phyloP scores from a whole-genome alignment of 805 yeast genomes.

The Candida pini region DNA sequence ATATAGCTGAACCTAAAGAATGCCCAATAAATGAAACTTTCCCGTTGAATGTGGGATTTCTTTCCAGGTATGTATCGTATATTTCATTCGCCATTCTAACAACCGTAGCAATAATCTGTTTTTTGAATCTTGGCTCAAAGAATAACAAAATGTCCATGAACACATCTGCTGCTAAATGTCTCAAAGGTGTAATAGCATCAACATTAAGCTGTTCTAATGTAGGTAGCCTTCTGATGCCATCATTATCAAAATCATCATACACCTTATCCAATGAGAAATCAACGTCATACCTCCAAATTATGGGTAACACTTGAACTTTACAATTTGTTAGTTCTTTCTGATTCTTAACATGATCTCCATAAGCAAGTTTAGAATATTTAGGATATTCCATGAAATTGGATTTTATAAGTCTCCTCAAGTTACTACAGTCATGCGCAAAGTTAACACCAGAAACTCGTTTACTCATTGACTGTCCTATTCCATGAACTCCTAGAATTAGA shows the following conservation, averaged over 20 bases:
- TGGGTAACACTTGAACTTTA: slow-evolving; percentile 79
- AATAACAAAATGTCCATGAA: slow-evolving; percentile 76
- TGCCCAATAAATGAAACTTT: slow-evolving; percentile 83
- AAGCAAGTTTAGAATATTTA: slow-evolving; percentile 33
- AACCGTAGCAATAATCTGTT: slow-evolving; percentile 59
- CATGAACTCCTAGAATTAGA: slow-evolving; percentile 85
- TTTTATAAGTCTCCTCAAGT: slow-evolving; percentile 54
- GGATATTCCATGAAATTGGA: slow-evolving; percentile 38
- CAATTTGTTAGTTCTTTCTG: slow-evolving; percentile 34
- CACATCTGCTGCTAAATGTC: slow-evolving; percentile 82
- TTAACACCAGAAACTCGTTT: slow-evolving; percentile 72
- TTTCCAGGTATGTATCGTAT: slow-evolving; percentile 49
- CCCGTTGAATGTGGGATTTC: slow-evolving; percentile 73
- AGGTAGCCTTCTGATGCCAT: slow-evolving; percentile 46
- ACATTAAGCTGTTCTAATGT: slow-evolving; percentile 67
- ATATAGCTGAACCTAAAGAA: slow-evolving; percentile 83
- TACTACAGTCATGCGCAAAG: slow-evolving; percentile 79
- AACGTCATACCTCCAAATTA: slow-evolving; percentile 82
- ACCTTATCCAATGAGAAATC: slow-evolving; percentile 49
- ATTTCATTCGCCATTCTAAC: slow-evolving; percentile 57
- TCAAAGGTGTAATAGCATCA: slow-evolving; percentile 67
- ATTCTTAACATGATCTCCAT: slow-evolving; percentile 25
- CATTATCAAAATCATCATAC: slow-evolving; percentile 29
- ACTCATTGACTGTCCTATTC: slow-evolving; percentile 88
- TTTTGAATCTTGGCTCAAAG: slow-evolving; percentile 63